phyloP scores from a whole-genome alignment of 2,329 filamentous ascomycete species.

The Neophaeococcomyces aloes region DNA sequence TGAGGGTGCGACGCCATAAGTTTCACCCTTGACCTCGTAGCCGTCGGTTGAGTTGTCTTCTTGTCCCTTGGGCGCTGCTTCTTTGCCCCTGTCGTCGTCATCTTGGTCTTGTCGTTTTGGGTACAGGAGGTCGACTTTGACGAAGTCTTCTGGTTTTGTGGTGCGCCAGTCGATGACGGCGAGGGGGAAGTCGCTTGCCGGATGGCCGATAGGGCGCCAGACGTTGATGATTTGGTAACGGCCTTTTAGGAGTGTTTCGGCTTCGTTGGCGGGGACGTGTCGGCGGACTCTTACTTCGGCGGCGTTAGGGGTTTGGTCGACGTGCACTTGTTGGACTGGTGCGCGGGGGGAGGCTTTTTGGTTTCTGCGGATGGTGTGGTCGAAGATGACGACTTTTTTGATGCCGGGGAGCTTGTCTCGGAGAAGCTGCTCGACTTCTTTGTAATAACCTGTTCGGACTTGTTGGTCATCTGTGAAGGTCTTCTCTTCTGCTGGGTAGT shows the following conservation, averaged over 20 bases:
- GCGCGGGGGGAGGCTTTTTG: slow-evolving; percentile 46
- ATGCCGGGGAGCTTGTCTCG: slow-evolving; percentile 44
- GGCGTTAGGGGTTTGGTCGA: slow-evolving; percentile 58
- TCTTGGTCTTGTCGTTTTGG: slow-evolving; percentile 47
- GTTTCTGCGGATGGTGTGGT: slow-evolving; percentile 57
- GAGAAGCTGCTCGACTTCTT: slow-evolving; percentile 50
- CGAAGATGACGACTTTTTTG: slow-evolving; percentile 57
- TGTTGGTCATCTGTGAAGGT: slow-evolving; percentile 46
- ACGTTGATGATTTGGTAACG: slow-evolving; percentile 61
- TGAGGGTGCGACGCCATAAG: slow-evolving; percentile 48
- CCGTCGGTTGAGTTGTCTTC: slow-evolving; percentile 43
- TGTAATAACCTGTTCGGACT: slow-evolving; percentile 50
- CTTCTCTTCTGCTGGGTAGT: slow-evolving; percentile 43
- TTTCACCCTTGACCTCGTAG: slow-evolving; percentile 55
- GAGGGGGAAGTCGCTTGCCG: slow-evolving; percentile 57
- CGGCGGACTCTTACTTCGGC: slow-evolving; percentile 51
- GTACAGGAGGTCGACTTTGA: slow-evolving; percentile 54
- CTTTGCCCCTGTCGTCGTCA: slow-evolving; percentile 52
- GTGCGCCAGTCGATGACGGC: slow-evolving; percentile 57
- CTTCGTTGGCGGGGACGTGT: slow-evolving; percentile 47
- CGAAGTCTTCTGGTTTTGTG: slow-evolving; percentile 47
- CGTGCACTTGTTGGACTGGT: slow-evolving; percentile 60
- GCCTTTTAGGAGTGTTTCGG: slow-evolving; percentile 45
- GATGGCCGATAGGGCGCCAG: slow-evolving; percentile 55
- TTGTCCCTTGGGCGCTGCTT: slow-evolving; percentile 42